These are phyloP conservation scores for Metschnikowia gelsemii DNA, from an alignment of 805 yeast genomes.

Conservation along the genomic window DNA sequence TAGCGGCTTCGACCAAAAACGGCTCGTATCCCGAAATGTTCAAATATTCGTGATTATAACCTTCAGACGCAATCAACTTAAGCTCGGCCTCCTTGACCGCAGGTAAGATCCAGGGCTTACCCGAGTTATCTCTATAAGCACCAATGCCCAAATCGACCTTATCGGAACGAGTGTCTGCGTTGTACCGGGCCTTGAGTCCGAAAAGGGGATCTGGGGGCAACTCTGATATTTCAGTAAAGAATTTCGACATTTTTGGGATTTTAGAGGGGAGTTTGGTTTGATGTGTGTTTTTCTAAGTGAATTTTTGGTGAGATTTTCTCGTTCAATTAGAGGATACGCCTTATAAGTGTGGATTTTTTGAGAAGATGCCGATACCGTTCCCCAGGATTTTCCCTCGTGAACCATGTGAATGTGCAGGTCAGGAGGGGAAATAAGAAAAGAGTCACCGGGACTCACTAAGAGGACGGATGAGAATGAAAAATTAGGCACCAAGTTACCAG, in stretches of 20 bases:
- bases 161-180: slow-evolving; percentile 53
- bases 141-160: slow-evolving; percentile 90
- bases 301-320: neutral
- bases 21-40: slow-evolving; percentile 75
- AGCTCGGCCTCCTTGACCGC: slow-evolving; percentile 70
- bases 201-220: slow-evolving; percentile 88
- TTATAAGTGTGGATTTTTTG: too few relatives aligned
- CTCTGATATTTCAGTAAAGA: slow-evolving; percentile 52
- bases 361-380: too few relatives aligned
- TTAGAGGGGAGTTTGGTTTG: neutral
- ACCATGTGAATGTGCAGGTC: too few relatives aligned
- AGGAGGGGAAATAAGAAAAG: too few relatives aligned
- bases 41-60: slow-evolving; percentile 70
- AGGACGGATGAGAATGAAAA: too few relatives aligned
- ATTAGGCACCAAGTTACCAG: too few relatives aligned
- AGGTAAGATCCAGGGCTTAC: slow-evolving; percentile 71
- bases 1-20: slow-evolving; percentile 69
- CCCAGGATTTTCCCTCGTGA: too few relatives aligned
- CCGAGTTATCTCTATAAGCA: slow-evolving; percentile 67
- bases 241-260: slow-evolving; percentile 30
- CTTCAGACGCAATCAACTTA: slow-evolving; percentile 54
- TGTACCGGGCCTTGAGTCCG: slow-evolving; percentile 68
- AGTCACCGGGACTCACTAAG: too few relatives aligned
- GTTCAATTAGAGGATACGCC: too few relatives aligned
- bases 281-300: neutral